Evolutionary conservation across 129 eudicot species (phyloP), one percentile per base, ranked within the genome.

Genomic region (Lactuca sativa): DNA sequence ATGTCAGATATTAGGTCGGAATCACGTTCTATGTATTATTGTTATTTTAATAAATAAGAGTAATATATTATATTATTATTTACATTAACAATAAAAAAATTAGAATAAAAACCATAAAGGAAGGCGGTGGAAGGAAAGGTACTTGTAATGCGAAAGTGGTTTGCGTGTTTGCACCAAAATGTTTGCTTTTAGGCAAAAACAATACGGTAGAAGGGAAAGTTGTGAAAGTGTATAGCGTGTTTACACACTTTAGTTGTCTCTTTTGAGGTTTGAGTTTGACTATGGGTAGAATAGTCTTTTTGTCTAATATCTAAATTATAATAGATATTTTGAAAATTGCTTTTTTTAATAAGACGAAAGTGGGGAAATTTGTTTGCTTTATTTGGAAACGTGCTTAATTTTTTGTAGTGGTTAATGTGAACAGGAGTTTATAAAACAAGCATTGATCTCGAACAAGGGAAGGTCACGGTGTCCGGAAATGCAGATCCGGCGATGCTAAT

Each of bases 401-500:
- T 47, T 12, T 47, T 47, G 52, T 12, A 9, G 2, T 12, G 10
- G 13, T 47, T 3, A 69, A 21, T 30, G 59, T 65, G 34, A 64
- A 48, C 55, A 91, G 97, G 97, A 40, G 97, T 91, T 17, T 86
- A 84, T 62, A 62, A 82, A 17, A 77, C 79, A 11, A 81, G 72
- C 14, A 82, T 91, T 59, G 96, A 91, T 82, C 81, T 73, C 31
- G 93, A 88, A 14, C 93, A 88, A 59, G 96, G 97, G 60, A 91
- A 86, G 73, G 97, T 91, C 11, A 85, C 88, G 4, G 97, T 91
- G 65, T 55, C 88, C 0, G 96, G 97, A 38, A 86, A 88, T 62
- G 96, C 85, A 6, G 97, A 91, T 78, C 87, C 96, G 1, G 80
- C 77, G 0, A 40, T 62, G n/a, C 88, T 91, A 21, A 78, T 91